Conservation (phyloP, 2,329 filamentous ascomycete species). For the Fusarium abutilonis region DNA sequence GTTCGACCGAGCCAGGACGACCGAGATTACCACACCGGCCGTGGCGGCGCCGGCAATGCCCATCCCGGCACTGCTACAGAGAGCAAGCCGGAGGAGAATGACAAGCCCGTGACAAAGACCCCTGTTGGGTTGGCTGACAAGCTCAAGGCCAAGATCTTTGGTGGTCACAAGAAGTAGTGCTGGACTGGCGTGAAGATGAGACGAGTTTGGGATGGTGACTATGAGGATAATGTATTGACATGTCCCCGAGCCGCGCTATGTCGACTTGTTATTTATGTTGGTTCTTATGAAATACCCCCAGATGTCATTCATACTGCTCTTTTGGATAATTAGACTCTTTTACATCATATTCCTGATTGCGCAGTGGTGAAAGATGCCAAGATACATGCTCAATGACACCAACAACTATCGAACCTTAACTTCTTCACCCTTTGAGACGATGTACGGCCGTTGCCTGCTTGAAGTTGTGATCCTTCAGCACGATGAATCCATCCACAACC, state of each 20-base stretch:
- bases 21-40: constrained; percentile 66
- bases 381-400: not conserved
- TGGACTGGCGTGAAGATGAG: not conserved
- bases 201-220: constrained; percentile 2
- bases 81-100: constrained; percentile 46
- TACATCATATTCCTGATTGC: constrained; percentile 15
- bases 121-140: constrained; percentile 63
- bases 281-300: constrained; percentile 43
- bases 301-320: constrained; percentile 38
- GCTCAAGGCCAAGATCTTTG: constrained; percentile 66
- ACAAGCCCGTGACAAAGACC: constrained; percentile 44
- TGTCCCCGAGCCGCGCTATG: constrained; percentile 3
- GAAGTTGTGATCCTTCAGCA: too few species aligned
- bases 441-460: constrained; percentile 12
- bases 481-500: too few species aligned
- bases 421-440: constrained; percentile 9
- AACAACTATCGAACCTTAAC: constrained; percentile 6
- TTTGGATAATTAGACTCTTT: constrained; percentile 20
- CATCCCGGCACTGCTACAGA: constrained; percentile 52
- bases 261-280: constrained; percentile 25
- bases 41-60: constrained; percentile 68
- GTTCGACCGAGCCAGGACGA: constrained; percentile 59
- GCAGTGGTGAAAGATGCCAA: not conserved
- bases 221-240: constrained; percentile 8
- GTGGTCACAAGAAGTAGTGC: constrained; percentile 58